phyloP scores from a whole-genome alignment of 768 basidiomycete genomes.

The Tylopilus sp. region DNA sequence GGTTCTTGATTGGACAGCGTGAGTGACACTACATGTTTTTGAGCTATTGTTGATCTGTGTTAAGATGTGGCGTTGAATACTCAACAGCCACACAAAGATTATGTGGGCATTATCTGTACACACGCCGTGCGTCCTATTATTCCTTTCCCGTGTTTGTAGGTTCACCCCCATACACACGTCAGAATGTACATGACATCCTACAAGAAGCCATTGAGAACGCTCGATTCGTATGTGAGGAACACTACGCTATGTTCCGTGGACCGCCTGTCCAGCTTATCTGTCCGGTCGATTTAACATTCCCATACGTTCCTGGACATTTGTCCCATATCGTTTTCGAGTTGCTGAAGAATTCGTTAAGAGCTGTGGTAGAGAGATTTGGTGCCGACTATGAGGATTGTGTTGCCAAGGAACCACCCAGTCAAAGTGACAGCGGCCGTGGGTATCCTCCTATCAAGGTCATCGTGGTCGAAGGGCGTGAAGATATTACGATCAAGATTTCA shows the following conservation, averaged over 20 bases:
- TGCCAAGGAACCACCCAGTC: conserved; percentile 6
- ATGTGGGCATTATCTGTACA: conserved; percentile 97
- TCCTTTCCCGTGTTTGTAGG: neutral
- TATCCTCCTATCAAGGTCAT: conserved; percentile 40
- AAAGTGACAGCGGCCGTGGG: conserved; percentile 3
- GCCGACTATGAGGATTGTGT: conserved; percentile 62
- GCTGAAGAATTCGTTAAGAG: conserved; percentile 95
- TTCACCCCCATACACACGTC: conserved; percentile 1
- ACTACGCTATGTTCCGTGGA: conserved; percentile 92
- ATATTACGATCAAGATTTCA: conserved; percentile 98
- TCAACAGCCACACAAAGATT: conserved; percentile 82
- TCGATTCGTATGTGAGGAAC: conserved; percentile 90
- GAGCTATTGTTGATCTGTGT: conserved; percentile 1
- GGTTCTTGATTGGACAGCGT: conserved; percentile 97
- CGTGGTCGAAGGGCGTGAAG: conserved; percentile 94
- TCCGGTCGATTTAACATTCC: conserved; percentile 78
- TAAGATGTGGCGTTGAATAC: conserved; percentile 95
- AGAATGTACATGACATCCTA: conserved; percentile 97
- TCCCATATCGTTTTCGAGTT: conserved; percentile 97
- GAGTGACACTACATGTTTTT: conserved; percentile 25
- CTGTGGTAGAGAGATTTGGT: conserved; percentile 91
- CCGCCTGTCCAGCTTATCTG: conserved; percentile 97
- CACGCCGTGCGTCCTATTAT: conserved; percentile 59
- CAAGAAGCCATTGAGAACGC: conserved; percentile 99
- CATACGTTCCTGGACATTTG: conserved; percentile 95